Base-by-base conservation (phyloP, 2,329 filamentous ascomycete genomes). In the Didymella glomerata region DNA sequence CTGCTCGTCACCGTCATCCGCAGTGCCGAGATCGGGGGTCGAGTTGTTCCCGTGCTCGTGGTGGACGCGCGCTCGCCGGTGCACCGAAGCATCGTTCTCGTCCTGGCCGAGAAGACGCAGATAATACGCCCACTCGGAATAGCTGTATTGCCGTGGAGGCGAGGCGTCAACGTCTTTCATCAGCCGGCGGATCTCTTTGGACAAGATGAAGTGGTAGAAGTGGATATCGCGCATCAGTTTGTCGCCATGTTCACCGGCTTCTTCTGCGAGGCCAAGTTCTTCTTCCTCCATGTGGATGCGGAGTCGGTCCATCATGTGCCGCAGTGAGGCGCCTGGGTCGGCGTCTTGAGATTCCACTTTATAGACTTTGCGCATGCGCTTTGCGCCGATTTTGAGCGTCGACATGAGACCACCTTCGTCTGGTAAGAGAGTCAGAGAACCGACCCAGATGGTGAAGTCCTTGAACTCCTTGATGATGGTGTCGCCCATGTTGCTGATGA, bases 371-470 rank as follows among this genome's bases (percentile, higher is more conserved):
- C 54, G 63, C 40, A 76, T 50, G 34, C 68, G 68, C 30, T 67
- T 61, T 16, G 72, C 48, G 4, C 71, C 71, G 7, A 70, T 55
- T 44, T 76, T 76, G 1, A 78, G 60, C 6, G 75, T 74, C 0
- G 76, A 68, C 13, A 65, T 70, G 10, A 80, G 65, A 9, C 78
- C 78, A 48, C 78, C 65, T 30, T 85, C 83, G 9, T 78, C 80
- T 1, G 84, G 84, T 1, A 86, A 69, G 18, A 86, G 79, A 2
- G 85, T 86, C 24, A 86, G 63, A 28, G 83, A 81, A 13, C 83
- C 85, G 4, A 85, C 60, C 77, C 81, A 85, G n/a, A 84, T 80
- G 0, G 83, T 85, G n/a, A 82, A 57, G 47, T 86, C 83, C 22
- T 81, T 80, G 70, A 87, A 81, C 9, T 76, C 75, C 59, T 83